Evolutionary conservation across 371 early-diverging fungal genomes (phyloP).

Genomic region (Rhizopus sp.): DNA sequence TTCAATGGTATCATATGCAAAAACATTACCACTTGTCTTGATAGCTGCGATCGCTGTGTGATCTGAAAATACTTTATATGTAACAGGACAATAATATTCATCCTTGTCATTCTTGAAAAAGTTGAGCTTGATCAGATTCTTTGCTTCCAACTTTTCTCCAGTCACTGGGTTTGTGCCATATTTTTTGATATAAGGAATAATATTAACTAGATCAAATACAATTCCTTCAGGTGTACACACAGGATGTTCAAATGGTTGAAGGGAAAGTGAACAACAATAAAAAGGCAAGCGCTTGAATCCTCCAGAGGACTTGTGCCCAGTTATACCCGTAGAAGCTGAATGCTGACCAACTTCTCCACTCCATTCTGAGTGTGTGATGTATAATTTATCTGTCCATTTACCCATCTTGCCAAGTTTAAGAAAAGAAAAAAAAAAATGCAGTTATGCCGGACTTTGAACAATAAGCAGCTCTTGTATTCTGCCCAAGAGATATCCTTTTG

Average conservation of each 20-base stretch:
- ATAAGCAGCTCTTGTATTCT: no score
- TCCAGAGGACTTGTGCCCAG: slow-evolving; percentile 28
- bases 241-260: slow-evolving; percentile 87
- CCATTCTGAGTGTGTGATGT: slow-evolving; percentile 93
- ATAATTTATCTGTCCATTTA: slow-evolving; percentile 59
- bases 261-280: slow-evolving; percentile 83
- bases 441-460: not conserved
- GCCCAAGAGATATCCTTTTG: no score
- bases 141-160: slow-evolving; percentile 74
- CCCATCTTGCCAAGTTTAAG: slow-evolving; percentile 15
- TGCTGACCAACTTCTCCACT: slow-evolving; percentile 77
- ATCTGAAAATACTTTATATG: slow-evolving; percentile 85
- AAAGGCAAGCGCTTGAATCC: slow-evolving; percentile 76
- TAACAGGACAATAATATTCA: slow-evolving; percentile 88
- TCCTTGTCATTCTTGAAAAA: slow-evolving; percentile 83
- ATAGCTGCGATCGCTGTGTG: slow-evolving; percentile 92
- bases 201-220: slow-evolving; percentile 86
- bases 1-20: slow-evolving; percentile 85
- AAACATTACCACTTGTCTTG: slow-evolving; percentile 87
- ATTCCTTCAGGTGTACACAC: slow-evolving; percentile 86
- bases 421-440: slow-evolving; percentile 5
- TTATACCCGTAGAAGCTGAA: slow-evolving; percentile 63
- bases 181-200: slow-evolving; percentile 86
- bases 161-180: slow-evolving; percentile 87
- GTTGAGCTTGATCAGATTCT: slow-evolving; percentile 74